Conservation (phyloP, 108 stramenopile species). For the Conticribra weissflogii region DNA sequence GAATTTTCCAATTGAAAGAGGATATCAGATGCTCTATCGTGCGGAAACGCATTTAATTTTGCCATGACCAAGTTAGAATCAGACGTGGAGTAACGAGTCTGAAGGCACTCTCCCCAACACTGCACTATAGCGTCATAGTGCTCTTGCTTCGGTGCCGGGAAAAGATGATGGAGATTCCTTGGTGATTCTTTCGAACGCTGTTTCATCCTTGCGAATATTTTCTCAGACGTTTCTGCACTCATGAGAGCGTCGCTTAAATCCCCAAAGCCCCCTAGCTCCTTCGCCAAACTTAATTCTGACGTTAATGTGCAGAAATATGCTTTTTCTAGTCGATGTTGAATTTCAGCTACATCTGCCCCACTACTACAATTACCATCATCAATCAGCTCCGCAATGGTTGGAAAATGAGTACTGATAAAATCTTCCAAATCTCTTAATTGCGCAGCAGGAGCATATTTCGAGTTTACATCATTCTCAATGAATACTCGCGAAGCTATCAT, state of each 20-base stretch:
- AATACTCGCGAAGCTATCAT: slow-evolving; percentile 26
- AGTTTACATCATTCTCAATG: background rate
- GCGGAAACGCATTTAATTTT: slow-evolving; percentile 29
- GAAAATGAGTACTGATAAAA: slow-evolving; percentile 17
- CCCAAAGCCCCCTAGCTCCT: slow-evolving; percentile 10
- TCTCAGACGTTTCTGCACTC: slow-evolving; percentile 30
- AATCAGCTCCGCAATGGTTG: slow-evolving; percentile 18
- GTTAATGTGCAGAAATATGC: slow-evolving; percentile 24
- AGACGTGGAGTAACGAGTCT: slow-evolving; percentile 17
- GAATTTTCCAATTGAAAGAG: slow-evolving; percentile 23
- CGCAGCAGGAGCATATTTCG: slow-evolving; percentile 4
- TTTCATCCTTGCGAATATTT: slow-evolving; percentile 33
- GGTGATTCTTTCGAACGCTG: slow-evolving; percentile 11
- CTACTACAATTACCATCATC: slow-evolving; percentile 4
- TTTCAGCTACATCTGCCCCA: slow-evolving; percentile 9
- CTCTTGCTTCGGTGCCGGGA: slow-evolving; percentile 34
- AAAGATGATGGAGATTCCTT: slow-evolving; percentile 15
- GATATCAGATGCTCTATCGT: slow-evolving; percentile 29
- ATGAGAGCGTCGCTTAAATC: slow-evolving; percentile 22
- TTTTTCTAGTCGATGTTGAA: slow-evolving; percentile 31
- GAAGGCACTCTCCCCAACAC: slow-evolving; percentile 32
- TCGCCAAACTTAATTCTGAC: slow-evolving; percentile 13
- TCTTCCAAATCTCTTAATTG: slow-evolving; percentile 33
- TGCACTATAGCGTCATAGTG: slow-evolving; percentile 32
- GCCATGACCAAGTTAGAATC: slow-evolving; percentile 23